Evolutionary conservation across 768 basidiomycete genomes (phyloP), one percentile per base, ranked within the genome.

Genomic region (Amanita phalloides): DNA sequence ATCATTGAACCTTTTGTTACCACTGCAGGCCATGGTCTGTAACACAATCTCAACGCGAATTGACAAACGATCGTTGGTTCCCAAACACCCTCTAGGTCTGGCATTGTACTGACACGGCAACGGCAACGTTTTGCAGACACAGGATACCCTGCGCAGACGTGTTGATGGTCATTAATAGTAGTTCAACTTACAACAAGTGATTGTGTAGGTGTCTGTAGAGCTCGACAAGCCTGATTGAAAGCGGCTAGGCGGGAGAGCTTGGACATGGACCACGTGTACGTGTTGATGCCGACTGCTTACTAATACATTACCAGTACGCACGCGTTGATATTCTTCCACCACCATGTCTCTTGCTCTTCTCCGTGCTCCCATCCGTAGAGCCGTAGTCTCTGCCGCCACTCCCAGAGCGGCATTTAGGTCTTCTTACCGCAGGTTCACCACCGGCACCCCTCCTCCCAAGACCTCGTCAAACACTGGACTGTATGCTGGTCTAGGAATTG

Each of bases 401-500:
- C 62, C 53, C 25, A 55, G 58, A 42, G 58, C 53, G 54, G 66
- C 61, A n/a, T 53, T 72, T 56, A 70, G 76, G 57, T 53, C 70
- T 7, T 65, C 75, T 11, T 77, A 76, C 66, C 76, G 85, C 60
- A 71, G 68, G 38, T 87, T 72, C 66, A 83, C 84, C 17, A 58
- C 21, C 2, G 11, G 5, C 26, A 4, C 68, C 0, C 73, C 76
- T 4, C 63, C 72, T 1, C 64, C 77, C 17, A 79, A 79, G 58
- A 48, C 73, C 10, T 75, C 76, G 56, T 75, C 76, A n/a, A 82
- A 76, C 64, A 73, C 71, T 20, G 71, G 66, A 20, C 72, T 90
- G 47, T 83, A 75, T 62, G 63, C 77, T 37, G 81, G 81, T 45
- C 64, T 86, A 26, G 86, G 79, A 60, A 79, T 75, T 39, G 77